Evolutionary conservation across 1,284 basidiomycete genomes (phyloP).

Genomic region (Sanghuangporus sanghuang): DNA sequence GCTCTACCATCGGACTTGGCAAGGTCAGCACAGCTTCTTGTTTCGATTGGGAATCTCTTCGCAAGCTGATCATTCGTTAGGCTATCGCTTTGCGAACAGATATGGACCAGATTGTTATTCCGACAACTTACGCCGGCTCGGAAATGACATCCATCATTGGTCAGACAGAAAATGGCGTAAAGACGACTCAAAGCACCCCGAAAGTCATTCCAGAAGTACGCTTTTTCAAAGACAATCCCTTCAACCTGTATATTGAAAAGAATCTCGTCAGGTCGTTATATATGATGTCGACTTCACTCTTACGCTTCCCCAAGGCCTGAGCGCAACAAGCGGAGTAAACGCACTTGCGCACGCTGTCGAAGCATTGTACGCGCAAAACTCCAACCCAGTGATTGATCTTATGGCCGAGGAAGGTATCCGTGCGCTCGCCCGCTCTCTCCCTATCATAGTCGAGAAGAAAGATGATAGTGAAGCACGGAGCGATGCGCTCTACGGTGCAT

Average conservation of each 20-base stretch:
- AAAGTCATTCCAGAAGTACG: conserved; percentile 33
- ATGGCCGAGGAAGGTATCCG: conserved; percentile 37
- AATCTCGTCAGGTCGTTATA: conserved; percentile 30
- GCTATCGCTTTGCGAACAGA: conserved; percentile 36
- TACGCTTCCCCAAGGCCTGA: conserved; percentile 35
- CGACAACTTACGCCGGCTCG: conserved; percentile 42
- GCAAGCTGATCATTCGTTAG: neutral
- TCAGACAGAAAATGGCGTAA: conserved; percentile 37
- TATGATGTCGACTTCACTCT: conserved; percentile 42
- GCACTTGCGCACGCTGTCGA: conserved; percentile 43
- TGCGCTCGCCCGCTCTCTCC: conserved; percentile 32
- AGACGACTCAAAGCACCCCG: conserved; percentile 36
- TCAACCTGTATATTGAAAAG: neutral
- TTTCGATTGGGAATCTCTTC: neutral
- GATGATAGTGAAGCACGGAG: conserved; percentile 33
- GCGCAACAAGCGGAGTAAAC: conserved; percentile 39
- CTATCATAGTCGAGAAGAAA: conserved; percentile 29
- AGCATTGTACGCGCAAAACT: conserved; percentile 34
- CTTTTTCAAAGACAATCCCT: neutral
- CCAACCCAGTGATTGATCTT: conserved; percentile 37
- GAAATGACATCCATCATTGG: conserved; percentile 42
- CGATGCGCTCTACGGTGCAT: conserved; percentile 38
- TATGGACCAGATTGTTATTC: conserved; percentile 39
- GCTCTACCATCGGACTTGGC: conserved; percentile 38
- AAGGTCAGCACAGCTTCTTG: conserved; percentile 22